These are phyloP conservation scores for Neonectria coccinea DNA, from an alignment of 2,329 filamentous ascomycete genomes.

Conservation along the genomic window DNA sequence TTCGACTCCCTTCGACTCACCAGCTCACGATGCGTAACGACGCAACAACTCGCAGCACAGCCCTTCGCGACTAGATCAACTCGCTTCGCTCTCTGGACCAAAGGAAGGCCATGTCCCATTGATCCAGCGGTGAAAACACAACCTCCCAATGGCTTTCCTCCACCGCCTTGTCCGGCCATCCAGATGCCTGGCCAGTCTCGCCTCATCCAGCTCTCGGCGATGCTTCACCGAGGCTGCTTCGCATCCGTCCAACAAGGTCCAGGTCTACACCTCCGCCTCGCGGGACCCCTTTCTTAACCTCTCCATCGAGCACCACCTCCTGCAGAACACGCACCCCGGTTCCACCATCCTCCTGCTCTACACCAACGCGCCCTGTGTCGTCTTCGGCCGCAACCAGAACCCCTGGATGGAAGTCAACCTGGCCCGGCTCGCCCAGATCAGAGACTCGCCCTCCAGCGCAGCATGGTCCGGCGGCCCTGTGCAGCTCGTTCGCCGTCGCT, in stretches of 20 bases:
- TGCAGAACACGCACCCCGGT: constrained; percentile 77
- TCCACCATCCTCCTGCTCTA: constrained; percentile 89
- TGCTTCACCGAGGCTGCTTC: constrained; percentile 56
- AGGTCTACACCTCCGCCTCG: constrained; percentile 78
- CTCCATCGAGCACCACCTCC: constrained; percentile 90
- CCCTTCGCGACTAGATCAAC: constrained; percentile 4
- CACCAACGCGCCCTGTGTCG: constrained; percentile 85
- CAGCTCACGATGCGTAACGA: background rate
- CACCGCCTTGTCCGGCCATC: constrained; percentile 22
- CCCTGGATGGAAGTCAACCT: constrained; percentile 94
- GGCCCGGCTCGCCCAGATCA: constrained; percentile 59
- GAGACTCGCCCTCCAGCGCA: constrained; percentile 36
- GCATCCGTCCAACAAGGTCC: constrained; percentile 61
- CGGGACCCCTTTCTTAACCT: constrained; percentile 89
- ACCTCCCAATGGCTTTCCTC: constrained; percentile 27
- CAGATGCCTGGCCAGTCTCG: constrained; percentile 12
- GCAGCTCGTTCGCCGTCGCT: constrained; percentile 82
- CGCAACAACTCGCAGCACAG: constrained; percentile 14
- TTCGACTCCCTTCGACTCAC: constrained; percentile 2
- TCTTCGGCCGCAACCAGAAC: constrained; percentile 97
- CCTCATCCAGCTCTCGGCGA: constrained; percentile 31
- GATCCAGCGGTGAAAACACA: background rate
- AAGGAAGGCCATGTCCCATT: background rate
- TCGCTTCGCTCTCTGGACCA: background rate
- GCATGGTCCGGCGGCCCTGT: constrained; percentile 50